phyloP scores from a whole-genome alignment of 73 alveolate species.

The Effrenium voratum region DNA sequence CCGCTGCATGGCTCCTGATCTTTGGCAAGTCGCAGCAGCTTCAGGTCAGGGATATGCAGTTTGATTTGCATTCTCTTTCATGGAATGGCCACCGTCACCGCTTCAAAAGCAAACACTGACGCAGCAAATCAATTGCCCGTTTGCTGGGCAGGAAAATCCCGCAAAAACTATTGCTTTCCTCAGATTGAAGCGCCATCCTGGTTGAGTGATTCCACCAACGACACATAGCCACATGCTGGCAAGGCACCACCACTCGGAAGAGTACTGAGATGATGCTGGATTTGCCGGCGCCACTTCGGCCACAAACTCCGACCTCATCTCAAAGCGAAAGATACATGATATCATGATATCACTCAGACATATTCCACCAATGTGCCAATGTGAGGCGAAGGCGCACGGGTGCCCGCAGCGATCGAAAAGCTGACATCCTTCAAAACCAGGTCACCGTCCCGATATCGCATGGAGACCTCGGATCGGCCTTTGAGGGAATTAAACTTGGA shows the following conservation, averaged over 20 bases:
- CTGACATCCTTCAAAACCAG: slow-evolving; percentile 28
- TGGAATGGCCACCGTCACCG: no score
- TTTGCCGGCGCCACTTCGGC: slow-evolving; percentile 95
- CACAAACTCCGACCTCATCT: slow-evolving; percentile 94
- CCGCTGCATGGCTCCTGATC: slow-evolving; percentile 89
- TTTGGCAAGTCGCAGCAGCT: background rate
- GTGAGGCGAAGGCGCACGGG: slow-evolving; percentile 11
- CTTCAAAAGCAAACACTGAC: no score
- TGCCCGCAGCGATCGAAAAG: background rate
- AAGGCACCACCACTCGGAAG: slow-evolving; percentile 81
- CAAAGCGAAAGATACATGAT: background rate
- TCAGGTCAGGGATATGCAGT: no score
- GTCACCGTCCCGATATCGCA: slow-evolving; percentile 78
- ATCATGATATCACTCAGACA: background rate
- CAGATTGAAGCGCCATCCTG: no score
- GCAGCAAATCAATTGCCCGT: no score
- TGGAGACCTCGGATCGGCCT: slow-evolving; percentile 27
- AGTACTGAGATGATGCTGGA: slow-evolving; percentile 83
- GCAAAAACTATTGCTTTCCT: no score
- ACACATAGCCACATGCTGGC: no score
- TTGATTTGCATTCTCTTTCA: no score
- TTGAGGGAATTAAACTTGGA: no score
- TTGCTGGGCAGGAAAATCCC: no score
- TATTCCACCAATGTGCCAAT: background rate
- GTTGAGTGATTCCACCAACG: no score